Conservation (phyloP, 2,329 filamentous ascomycete genomes). For the Penicillium sclerotiorum region DNA sequence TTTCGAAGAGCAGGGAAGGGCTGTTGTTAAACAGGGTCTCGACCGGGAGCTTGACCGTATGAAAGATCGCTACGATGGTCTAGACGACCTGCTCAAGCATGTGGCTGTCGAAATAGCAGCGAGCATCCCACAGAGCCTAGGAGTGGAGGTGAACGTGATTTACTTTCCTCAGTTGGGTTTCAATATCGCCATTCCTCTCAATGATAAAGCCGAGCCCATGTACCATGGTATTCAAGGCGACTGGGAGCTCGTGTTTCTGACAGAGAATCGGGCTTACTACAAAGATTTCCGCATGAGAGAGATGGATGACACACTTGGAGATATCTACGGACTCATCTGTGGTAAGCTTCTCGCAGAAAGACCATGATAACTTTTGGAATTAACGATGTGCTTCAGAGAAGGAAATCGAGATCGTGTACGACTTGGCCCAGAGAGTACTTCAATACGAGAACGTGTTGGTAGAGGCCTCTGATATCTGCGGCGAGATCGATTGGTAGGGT, state of each 20-base stretch:
- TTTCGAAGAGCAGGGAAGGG: slow-evolving; percentile 70
- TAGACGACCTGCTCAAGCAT: slow-evolving; percentile 71
- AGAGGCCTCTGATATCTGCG: slow-evolving; percentile 75
- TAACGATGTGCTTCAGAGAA: slow-evolving; percentile 57
- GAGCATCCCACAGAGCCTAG: slow-evolving; percentile 61
- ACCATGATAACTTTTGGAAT: neutral
- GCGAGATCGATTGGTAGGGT: slow-evolving; percentile 72
- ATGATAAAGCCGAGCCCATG: slow-evolving; percentile 61
- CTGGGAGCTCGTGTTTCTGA: slow-evolving; percentile 80
- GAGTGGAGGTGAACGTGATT: slow-evolving; percentile 70
- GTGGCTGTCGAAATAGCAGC: slow-evolving; percentile 66
- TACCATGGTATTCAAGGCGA: slow-evolving; percentile 66
- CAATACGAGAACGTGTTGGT: slow-evolving; percentile 68
- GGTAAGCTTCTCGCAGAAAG: slow-evolving; percentile 54
- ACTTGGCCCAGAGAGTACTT: slow-evolving; percentile 71
- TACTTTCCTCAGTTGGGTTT: slow-evolving; percentile 94
- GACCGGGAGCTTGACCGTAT: slow-evolving; percentile 75
- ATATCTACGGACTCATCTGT: slow-evolving; percentile 81
- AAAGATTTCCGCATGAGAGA: slow-evolving; percentile 82
- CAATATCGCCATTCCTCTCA: slow-evolving; percentile 71
- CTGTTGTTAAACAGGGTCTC: slow-evolving; percentile 71
- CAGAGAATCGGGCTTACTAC: slow-evolving; percentile 74
- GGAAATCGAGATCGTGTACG: slow-evolving; percentile 86
- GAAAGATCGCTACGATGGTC: slow-evolving; percentile 75
- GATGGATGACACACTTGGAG: slow-evolving; percentile 79